Evolutionary conservation across 345 rosid genomes (phyloP).

Genomic region (Kernera saxatilis): DNA sequence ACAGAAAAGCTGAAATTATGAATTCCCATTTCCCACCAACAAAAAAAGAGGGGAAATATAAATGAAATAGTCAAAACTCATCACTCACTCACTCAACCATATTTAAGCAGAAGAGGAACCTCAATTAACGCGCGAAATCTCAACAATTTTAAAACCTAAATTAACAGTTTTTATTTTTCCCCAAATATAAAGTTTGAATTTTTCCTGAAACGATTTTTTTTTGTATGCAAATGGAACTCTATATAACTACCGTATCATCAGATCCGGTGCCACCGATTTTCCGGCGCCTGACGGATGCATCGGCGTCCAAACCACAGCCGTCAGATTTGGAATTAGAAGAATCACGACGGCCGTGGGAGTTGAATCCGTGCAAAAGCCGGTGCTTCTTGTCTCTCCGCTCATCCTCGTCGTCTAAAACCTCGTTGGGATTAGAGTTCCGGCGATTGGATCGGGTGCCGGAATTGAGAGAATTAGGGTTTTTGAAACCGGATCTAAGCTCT

Average conservation of each 20-base stretch:
- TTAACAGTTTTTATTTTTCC: neutral
- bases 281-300: conserved; percentile 33
- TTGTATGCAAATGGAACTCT: no score
- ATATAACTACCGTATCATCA: conserved; percentile 42
- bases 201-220: no score
- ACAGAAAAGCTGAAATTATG: conserved; percentile 27
- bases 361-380: conserved; percentile 54
- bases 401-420: conserved; percentile 52
- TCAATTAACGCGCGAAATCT: conserved; percentile 47
- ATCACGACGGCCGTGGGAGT: conserved; percentile 27
- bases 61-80: conserved; percentile 53
- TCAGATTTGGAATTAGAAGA: conserved; percentile 22
- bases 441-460: conserved; percentile 43
- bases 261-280: conserved; percentile 46
- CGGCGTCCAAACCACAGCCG: conserved; percentile 30
- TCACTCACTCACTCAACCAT: conserved; percentile 26
- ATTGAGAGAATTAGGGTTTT: conserved; percentile 47
- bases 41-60: conserved; percentile 4
- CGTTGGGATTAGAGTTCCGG: conserved; percentile 31
- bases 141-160: neutral
- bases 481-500: conserved; percentile 32
- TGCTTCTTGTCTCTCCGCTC: conserved; percentile 71
- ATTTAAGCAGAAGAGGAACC: conserved; percentile 23
- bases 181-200: neutral
- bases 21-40: conserved; percentile 29